Base-by-base conservation (phyloP, 805 yeast genomes). In the Saccharomyces eubayanus region DNA sequence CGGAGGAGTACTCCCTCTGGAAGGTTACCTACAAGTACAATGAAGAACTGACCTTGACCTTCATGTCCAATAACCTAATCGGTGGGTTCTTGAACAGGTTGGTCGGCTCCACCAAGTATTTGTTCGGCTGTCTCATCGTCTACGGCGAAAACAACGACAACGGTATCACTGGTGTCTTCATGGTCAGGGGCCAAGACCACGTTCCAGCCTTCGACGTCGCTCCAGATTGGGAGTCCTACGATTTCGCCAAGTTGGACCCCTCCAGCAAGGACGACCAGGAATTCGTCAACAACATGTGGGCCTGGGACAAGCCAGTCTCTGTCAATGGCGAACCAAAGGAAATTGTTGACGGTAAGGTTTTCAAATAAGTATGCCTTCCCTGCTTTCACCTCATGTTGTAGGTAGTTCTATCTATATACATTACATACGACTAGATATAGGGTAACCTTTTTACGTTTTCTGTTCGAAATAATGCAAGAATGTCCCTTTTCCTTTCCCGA, bases 41-140 rank as follows among this genome's bases (percentile, higher is more conserved):
- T 76, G 98, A 92, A 66, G 99, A 92, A 81, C 83, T 92, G 75
- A 92, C 97, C 64, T 77, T 87, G 75, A 87, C 96, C 62, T 92
- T 92, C 81, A 94, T 94, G 98, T 89, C 98, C 66, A 90, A 90
- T 85, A 92, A 92, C 84, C 83, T 89, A 75, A 79, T 94, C 70
- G 98, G 98, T 72, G 98, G 98, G 70, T 92, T 92, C 87, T 88
- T 92, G 85, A 85, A 84, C 87, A 88, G 99, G 80, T 82, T 92
- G 69, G 71, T 83, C 56, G 98, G 83, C 62, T 92, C 98, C 61
- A 80, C 88, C 78, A 92, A 92, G 78, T 92, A 84, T 83, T 73
- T 94, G 82, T 92, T 92, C 73, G 99, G 98, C 71, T 79, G 84
- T 70, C 74, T 86, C 76, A 96, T 90, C 66, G 98, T 94, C 64